phyloP scores from a whole-genome alignment of 2,329 filamentous ascomycete species.

The Huntiella abstrusa region DNA sequence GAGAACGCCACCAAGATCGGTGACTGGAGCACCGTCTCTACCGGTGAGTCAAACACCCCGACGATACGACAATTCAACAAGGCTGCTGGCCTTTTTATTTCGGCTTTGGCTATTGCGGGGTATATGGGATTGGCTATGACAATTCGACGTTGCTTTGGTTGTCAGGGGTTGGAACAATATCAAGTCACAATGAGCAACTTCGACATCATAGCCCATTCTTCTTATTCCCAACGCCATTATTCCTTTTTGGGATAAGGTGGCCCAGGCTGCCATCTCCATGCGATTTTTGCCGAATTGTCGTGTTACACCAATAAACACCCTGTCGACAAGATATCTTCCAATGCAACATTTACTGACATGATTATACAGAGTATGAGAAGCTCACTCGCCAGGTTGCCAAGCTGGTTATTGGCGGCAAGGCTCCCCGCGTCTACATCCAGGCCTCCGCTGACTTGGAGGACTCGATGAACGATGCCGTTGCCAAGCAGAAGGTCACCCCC shows the following conservation, averaged over 20 bases:
- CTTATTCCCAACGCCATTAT: neutral
- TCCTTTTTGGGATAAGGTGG: too few relatives aligned
- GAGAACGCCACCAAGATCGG: conserved; percentile 96
- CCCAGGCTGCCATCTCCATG: too few relatives aligned
- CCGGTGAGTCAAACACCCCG: conserved; percentile 37
- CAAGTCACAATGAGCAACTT: neutral
- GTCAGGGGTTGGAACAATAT: conserved; percentile 1
- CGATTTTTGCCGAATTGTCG: too few relatives aligned
- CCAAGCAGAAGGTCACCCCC: conserved; percentile 85
- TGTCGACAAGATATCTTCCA: neutral
- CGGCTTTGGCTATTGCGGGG: conserved; percentile 1
- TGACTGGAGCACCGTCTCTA: conserved; percentile 86
- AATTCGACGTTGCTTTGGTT: conserved; percentile 1
- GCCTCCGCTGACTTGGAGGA: conserved; percentile 87
- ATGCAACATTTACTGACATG: conserved; percentile 1
- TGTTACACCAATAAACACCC: too few relatives aligned
- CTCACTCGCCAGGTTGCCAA: conserved; percentile 73
- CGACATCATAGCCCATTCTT: neutral
- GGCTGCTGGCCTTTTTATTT: neutral
- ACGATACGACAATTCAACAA: conserved; percentile 1
- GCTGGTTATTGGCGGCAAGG: conserved; percentile 55
- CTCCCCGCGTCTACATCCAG: conserved; percentile 84
- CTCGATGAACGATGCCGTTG: conserved; percentile 77
- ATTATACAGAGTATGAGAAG: conserved; percentile 66
- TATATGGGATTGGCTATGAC: neutral